A percentile compares a stretch with the other conserved stretches of the same genome.
phyloP scores from a whole-genome alignment of 2,329 filamentous ascomycete genomes.

The Trichophyton mentagrophytes region DNA sequence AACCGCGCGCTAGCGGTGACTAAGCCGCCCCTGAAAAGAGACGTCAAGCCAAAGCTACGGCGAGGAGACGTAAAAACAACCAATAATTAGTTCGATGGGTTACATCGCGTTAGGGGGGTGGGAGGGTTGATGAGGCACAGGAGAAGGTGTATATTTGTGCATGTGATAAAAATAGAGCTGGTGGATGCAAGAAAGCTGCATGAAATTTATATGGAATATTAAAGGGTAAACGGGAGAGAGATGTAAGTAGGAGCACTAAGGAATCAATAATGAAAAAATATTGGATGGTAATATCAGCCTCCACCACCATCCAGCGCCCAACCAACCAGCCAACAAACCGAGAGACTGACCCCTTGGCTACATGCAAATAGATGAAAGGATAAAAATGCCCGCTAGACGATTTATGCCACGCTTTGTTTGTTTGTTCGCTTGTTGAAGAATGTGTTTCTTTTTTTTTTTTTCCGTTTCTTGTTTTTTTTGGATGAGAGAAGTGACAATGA shows the following conservation, averaged over 20 bases:
- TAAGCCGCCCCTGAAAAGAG: conserved; percentile 2
- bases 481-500: background rate
- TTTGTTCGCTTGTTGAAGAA: too few relatives aligned
- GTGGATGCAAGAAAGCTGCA: background rate
- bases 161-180: background rate
- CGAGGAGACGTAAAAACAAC: too few relatives aligned
- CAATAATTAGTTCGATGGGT: too few relatives aligned
- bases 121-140: background rate
- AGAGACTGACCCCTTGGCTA: background rate
- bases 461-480: too few relatives aligned
- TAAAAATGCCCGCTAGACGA: background rate
- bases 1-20: conserved; percentile 3
- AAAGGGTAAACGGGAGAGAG: background rate
- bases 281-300: background rate
- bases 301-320: background rate
- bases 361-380: background rate
- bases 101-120: background rate
- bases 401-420: background rate
- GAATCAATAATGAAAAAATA: background rate
- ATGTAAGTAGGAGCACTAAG: background rate
- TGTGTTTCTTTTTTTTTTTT: too few relatives aligned
- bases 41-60: background rate
- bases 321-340: too few relatives aligned
- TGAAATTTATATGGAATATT: background rate
- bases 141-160: background rate